phyloP scores from a whole-genome alignment of 208 protist species.

The Leishmania guyanensis region DNA sequence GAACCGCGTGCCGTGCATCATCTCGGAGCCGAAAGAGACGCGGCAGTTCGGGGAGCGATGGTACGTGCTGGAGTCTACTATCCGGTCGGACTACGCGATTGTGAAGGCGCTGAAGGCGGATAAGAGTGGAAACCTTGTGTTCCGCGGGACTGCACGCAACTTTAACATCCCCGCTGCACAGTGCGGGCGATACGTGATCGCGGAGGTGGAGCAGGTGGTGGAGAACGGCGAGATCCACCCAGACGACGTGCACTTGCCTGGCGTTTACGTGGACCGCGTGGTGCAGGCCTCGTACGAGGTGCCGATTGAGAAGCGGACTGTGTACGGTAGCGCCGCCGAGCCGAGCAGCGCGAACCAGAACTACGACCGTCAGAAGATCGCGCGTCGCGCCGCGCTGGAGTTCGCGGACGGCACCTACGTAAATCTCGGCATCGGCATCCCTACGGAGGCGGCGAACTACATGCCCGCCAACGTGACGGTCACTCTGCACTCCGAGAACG shows the following conservation, averaged over 20 bases:
- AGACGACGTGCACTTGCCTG: slow-evolving; percentile 94
- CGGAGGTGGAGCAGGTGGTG: slow-evolving; percentile 96
- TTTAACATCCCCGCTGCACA: slow-evolving; percentile 94
- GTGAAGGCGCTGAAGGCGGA: slow-evolving; percentile 96
- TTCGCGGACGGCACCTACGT: slow-evolving; percentile 96
- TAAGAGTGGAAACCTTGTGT: slow-evolving; percentile 78
- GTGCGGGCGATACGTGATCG: slow-evolving; percentile 92
- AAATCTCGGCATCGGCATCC: slow-evolving; percentile 97
- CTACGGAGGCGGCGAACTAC: slow-evolving; percentile 94
- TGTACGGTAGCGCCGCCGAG: slow-evolving; percentile 29
- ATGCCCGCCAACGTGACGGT: slow-evolving; percentile 84
- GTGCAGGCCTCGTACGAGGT: slow-evolving; percentile 72
- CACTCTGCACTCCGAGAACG: slow-evolving; percentile 93
- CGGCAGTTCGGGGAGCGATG: slow-evolving; percentile 87
- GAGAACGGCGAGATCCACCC: slow-evolving; percentile 92
- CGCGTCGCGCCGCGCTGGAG: slow-evolving; percentile 93
- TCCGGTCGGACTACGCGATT: slow-evolving; percentile 92
- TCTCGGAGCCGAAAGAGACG: slow-evolving; percentile 81
- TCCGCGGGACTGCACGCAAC: slow-evolving; percentile 94
- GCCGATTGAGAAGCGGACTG: slow-evolving; percentile 58
- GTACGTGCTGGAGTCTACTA: slow-evolving; percentile 93
- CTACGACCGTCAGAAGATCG: slow-evolving; percentile 88
- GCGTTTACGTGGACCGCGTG: slow-evolving; percentile 94
- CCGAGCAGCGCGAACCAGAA: slow-evolving; percentile 44
- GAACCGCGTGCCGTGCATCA: slow-evolving; percentile 63